phyloP scores from a whole-genome alignment of 352 stramenopile genomes.

The Globisporangium viniferum region DNA sequence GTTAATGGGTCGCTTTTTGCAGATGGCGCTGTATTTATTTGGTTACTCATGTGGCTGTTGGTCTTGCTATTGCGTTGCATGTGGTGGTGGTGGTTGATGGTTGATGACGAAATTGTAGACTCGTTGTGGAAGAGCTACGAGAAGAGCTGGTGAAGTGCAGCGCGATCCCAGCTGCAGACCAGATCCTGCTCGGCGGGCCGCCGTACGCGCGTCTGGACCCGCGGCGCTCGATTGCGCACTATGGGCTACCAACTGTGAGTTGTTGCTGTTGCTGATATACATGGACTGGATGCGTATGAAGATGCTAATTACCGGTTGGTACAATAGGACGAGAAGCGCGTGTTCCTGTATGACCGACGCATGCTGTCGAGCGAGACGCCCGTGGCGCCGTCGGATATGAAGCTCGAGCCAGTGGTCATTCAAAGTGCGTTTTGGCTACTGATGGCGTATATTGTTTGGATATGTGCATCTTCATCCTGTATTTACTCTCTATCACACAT shows the following conservation, averaged over 20 bases:
- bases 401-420: slow-evolving; percentile 19
- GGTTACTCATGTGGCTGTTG: not conserved
- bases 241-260: slow-evolving; percentile 53
- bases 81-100: slow-evolving; percentile 9
- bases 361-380: slow-evolving; percentile 65
- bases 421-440: slow-evolving; percentile 2
- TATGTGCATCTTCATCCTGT: too few relatives aligned
- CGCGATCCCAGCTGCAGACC: slow-evolving; percentile 57
- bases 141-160: slow-evolving; percentile 56
- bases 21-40: not conserved
- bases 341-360: slow-evolving; percentile 83
- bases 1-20: not conserved
- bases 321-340: slow-evolving; percentile 46
- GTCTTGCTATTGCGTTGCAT: not conserved
- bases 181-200: slow-evolving; percentile 79
- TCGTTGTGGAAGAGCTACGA: slow-evolving; percentile 66
- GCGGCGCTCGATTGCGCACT: slow-evolving; percentile 61
- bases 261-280: not conserved
- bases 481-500: too few relatives aligned
- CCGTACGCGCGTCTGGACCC: slow-evolving; percentile 77
- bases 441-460: too few relatives aligned
- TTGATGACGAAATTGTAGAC: slow-evolving; percentile 23
- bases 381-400: slow-evolving; percentile 44
- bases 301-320: not conserved
- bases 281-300: not conserved